Evolutionary conservation across 805 yeast genomes (phyloP).

Genomic region (Wickerhamiella dianesei): DNA sequence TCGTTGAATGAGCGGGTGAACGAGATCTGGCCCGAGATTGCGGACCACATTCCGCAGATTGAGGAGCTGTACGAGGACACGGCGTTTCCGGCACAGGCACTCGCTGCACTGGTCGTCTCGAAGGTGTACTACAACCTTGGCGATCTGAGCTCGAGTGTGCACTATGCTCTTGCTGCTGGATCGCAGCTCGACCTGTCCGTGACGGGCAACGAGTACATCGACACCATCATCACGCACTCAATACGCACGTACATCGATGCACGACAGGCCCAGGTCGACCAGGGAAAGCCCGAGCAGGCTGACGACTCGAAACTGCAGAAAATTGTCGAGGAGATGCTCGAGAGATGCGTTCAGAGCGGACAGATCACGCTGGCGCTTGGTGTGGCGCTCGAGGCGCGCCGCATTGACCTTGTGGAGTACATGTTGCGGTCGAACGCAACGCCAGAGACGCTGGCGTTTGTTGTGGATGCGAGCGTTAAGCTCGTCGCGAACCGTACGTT

Average conservation of each 20-base stretch:
- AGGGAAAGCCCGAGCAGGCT: constrained; percentile 10
- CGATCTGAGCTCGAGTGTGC: constrained; percentile 82
- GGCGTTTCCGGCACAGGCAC: constrained; percentile 54
- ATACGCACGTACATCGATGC: constrained; percentile 64
- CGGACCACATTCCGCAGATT: constrained; percentile 73
- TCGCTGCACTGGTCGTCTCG: constrained; percentile 87
- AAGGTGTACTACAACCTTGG: constrained; percentile 87
- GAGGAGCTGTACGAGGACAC: constrained; percentile 86
- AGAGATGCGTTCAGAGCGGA: constrained; percentile 55
- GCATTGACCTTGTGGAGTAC: constrained; percentile 63
- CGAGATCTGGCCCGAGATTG: constrained; percentile 94
- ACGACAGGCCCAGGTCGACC: constrained; percentile 39
- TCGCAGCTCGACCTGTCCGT: constrained; percentile 62
- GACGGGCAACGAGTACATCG: constrained; percentile 62
- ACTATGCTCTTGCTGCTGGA: constrained; percentile 76
- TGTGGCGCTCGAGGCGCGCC: constrained; percentile 73
- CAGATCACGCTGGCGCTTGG: constrained; percentile 80
- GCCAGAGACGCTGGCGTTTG: constrained; percentile 37
- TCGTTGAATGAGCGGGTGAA: constrained; percentile 73
- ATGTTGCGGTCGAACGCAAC: constrained; percentile 31
- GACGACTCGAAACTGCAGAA: constrained; percentile 48
- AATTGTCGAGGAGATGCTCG: constrained; percentile 77
- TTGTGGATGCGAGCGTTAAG: constrained; percentile 51
- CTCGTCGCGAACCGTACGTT: constrained; percentile 53
- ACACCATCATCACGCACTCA: constrained; percentile 88